These are phyloP conservation scores for Debaryomyces psychrophilus DNA, from an alignment of 1,139 yeast species.

Conservation along the genomic window DNA sequence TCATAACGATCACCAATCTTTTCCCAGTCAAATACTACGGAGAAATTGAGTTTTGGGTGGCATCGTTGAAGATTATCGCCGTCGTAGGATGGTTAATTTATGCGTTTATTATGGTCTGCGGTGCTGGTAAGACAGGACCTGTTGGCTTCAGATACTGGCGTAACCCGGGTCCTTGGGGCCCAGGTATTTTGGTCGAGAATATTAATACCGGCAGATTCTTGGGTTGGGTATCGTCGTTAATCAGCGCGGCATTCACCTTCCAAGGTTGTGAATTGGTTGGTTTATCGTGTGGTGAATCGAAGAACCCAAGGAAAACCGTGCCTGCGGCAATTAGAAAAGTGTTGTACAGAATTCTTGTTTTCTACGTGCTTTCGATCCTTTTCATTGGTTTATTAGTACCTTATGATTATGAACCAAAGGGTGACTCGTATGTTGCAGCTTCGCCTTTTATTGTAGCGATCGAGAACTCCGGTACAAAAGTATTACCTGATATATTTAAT, in stretches of 20 bases:
- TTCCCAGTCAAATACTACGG: conserved; percentile 51
- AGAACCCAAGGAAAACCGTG: conserved; percentile 78
- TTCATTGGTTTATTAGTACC: conserved; percentile 87
- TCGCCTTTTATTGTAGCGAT: conserved; percentile 63
- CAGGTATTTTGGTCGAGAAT: conserved; percentile 52
- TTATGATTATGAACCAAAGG: conserved; percentile 57
- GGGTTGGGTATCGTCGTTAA: conserved; percentile 66
- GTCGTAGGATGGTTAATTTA: conserved; percentile 72
- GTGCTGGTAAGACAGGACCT: conserved; percentile 70
- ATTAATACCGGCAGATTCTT: conserved; percentile 59
- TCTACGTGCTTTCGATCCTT: conserved; percentile 78
- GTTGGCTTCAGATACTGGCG: conserved; percentile 91
- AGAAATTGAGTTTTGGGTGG: conserved; percentile 54
- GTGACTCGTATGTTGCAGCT: conserved; percentile 33
- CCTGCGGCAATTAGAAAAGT: conserved; percentile 87
- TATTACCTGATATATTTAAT: conserved; percentile 71
- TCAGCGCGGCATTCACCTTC: conserved; percentile 77
- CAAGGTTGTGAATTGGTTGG: conserved; percentile 85
- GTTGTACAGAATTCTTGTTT: conserved; percentile 74
- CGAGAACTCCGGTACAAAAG: conserved; percentile 68
- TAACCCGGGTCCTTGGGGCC: conserved; percentile 87
- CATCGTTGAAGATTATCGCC: conserved; percentile 67
- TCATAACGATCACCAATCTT: conserved; percentile 38
- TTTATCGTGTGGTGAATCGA: conserved; percentile 85
- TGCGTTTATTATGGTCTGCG: conserved; percentile 71